Conservation (phyloP, 768 basidiomycete genomes). For the Boletus vermiculosoides region DNA sequence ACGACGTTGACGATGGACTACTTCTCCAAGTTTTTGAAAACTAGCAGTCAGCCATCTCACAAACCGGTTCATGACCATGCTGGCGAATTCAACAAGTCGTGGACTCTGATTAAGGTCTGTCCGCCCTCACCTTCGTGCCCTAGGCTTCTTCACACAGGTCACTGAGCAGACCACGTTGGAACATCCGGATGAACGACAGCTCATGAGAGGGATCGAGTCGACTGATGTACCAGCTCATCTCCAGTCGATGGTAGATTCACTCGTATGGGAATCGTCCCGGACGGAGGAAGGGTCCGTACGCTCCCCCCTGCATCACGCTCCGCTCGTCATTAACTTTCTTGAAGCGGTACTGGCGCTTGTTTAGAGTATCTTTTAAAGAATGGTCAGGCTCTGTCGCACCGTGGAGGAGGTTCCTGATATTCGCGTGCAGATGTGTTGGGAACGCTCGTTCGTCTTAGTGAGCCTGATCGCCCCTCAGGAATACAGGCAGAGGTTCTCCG, state of each 20-base stretch:
- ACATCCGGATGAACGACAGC: slow-evolving; percentile 86
- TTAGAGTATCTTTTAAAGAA: slow-evolving; percentile 91
- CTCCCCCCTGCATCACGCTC: background rate
- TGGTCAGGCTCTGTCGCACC: slow-evolving; percentile 42
- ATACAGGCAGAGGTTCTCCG: slow-evolving; percentile 87
- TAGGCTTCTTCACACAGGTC: slow-evolving; percentile 8
- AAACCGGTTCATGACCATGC: slow-evolving; percentile 64
- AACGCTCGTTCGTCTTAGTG: slow-evolving; percentile 81
- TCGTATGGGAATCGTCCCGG: slow-evolving; percentile 82
- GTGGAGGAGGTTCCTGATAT: background rate
- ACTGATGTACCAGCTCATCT: slow-evolving; percentile 80
- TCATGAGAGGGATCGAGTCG: slow-evolving; percentile 73
- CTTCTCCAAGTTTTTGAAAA: slow-evolving; percentile 74
- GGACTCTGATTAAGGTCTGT: slow-evolving; percentile 68
- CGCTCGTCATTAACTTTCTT: slow-evolving; percentile 12
- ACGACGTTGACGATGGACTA: slow-evolving; percentile 60
- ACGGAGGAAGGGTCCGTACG: slow-evolving; percentile 81
- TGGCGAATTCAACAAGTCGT: slow-evolving; percentile 72
- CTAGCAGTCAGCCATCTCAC: slow-evolving; percentile 39
- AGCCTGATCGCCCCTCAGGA: slow-evolving; percentile 83
- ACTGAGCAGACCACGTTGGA: slow-evolving; percentile 68
- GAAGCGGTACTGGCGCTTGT: slow-evolving; percentile 82
- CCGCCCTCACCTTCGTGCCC: background rate
- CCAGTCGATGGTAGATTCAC: slow-evolving; percentile 76
- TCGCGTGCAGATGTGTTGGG: slow-evolving; percentile 67